Base-by-base conservation (phyloP, 768 basidiomycete genomes). In the Podaxis sp. region DNA sequence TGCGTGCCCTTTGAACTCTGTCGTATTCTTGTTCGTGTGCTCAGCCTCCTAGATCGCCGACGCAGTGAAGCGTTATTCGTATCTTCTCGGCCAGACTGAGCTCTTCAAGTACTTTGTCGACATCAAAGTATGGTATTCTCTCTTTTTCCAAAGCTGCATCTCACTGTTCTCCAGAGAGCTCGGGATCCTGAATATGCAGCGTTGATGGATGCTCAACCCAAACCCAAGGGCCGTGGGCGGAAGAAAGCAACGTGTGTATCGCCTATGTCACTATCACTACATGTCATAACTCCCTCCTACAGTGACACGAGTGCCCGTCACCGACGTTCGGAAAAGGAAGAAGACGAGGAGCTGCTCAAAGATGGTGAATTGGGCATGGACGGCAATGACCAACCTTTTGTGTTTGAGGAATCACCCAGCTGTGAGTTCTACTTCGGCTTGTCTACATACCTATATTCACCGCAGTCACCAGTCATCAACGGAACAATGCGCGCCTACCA, bases 71-170 rank as follows among this genome's bases (percentile, higher is more conserved):
- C 89, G 95, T 16, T 98, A 98, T 70, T 92, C 91, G 1, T 98
- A 98, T 73, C 84, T 98, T n/a, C 82, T 99, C 1, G 97, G 97
- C 6, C 95, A 99, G 72, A 98, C 96, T 0, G 97, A 98, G 65
- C 80, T 98, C 18, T 99, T 99, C 80, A 93, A 94, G 67, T 96
- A 98, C 73, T 98, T 98, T 70, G 92, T 98, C 5, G 94, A 98
- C 71, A 89, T 98, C 74, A 97, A 97, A 83, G 93, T 91, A 21
- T 27, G 78, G 28, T 13, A 37, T 11, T 46, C 3, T 14, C 62
- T 32, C 42, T 13, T 38, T 44, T 21, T 62, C 50, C 25, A 21
- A 47, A 40, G 50, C 58, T 61, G 40, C 23, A 35, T 5, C 10
- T 35, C 2, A 54, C 7, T 3, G 13, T 50, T 36, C 37, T 67